Base-by-base conservation (phyloP, 1,284 basidiomycete genomes). In the Cutaneotrichosporon sp. region DNA sequence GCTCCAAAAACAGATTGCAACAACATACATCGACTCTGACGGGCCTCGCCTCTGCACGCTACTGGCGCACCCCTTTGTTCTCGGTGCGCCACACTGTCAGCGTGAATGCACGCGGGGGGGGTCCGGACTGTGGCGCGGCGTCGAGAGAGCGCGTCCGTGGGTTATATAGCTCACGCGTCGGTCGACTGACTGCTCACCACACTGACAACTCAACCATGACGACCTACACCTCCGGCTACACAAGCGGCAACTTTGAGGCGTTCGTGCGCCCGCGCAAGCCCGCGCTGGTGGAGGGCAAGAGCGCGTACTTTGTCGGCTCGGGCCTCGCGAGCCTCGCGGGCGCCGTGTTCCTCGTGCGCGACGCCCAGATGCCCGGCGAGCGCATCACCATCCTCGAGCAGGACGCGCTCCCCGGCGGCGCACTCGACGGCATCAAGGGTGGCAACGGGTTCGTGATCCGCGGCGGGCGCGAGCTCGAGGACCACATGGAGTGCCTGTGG, bases 401-500 rank as follows among this genome's bases (percentile, higher is more conserved):
- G 36, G n/a, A n/a, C 5, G 9, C 9, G 14, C 33, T 33, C 25
- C n/a, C 24, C 14, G 20, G 25, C 25, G 22, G 5, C 24, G n/a
- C 36, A 11, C 36, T 42, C n/a, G 14, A 14, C 36, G 14, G n/a
- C n/a, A n/a, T n/a, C n/a, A 14, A 42, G 36, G 36, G n/a, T 42
- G 14, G 14, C n/a, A 42, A 42, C 14, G 47, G 56, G 13, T 57
- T 50, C 22, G 47, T 57, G 22, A 50, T 57, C 24, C 56, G 47
- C 20, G 47, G 56, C 24, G 56, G 47, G 10, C 47, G 56, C 56
- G 55, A 57, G 36, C 47, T 57, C 34, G 56, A 57, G n/a, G 56
- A 57, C 56, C 56, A 57, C 46, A 50, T 50, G 46, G 55, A 57
- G 47, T 57, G 56, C n/a, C 47, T 57, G 7, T 57, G 56, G 47